A percentile compares a stretch with the other conserved stretches of the same genome.
These are phyloP conservation scores for Neofusicoccum kwambonambiense DNA, from an alignment of 2,329 filamentous ascomycete genomes.

Conservation along the genomic window DNA sequence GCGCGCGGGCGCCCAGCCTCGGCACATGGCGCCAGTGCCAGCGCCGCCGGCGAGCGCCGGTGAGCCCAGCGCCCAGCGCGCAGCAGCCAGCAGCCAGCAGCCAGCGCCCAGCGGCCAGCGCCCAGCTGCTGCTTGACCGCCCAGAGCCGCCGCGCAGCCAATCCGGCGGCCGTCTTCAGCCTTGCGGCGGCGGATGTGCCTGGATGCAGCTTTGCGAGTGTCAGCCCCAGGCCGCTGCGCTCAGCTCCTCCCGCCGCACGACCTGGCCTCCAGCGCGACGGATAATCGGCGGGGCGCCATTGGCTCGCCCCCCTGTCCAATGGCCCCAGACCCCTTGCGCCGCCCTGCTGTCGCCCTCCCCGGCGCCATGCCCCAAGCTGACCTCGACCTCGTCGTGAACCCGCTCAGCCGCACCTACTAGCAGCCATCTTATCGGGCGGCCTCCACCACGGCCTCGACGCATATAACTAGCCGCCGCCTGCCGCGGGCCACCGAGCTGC, in stretches of 20 bases:
- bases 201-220: not conserved
- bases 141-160: not conserved
- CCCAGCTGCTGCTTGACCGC: not conserved
- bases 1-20: too few relatives aligned
- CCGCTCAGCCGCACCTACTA: not conserved
- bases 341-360: not conserved
- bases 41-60: too few relatives aligned
- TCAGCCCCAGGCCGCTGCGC: slow-evolving; percentile 1
- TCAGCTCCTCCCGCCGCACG: not conserved
- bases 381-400: not conserved
- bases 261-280: not conserved
- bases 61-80: too few relatives aligned
- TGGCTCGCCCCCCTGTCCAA: not conserved
- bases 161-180: not conserved
- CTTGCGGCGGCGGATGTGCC: not conserved
- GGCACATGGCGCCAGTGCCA: too few relatives aligned
- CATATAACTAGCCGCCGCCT: not conserved
- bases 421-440: not conserved
- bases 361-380: slow-evolving; percentile 1
- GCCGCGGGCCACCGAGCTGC: not conserved
- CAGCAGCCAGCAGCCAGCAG: too few relatives aligned
- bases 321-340: not conserved
- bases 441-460: not conserved
- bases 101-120: not conserved
- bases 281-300: not conserved